Percentiles rank a stretch among this genome's conserved stretches.
Evolutionary conservation across 2,329 filamentous ascomycete species (phyloP).

Genomic region (Alternaria incomplexa): DNA sequence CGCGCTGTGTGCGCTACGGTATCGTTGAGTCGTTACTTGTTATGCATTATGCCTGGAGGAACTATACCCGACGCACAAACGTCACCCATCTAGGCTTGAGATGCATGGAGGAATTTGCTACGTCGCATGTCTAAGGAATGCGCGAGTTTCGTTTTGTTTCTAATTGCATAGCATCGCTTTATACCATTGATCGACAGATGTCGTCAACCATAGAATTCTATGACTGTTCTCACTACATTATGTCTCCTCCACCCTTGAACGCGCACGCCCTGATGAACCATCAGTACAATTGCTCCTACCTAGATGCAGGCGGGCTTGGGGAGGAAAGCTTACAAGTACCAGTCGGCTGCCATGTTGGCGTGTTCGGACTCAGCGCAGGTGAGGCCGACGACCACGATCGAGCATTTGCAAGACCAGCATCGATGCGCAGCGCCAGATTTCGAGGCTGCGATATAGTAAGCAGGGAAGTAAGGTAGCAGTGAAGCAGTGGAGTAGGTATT

Average conservation of each 20-base stretch:
- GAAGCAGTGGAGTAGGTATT: background rate
- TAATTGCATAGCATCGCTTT: slow-evolving; percentile 10
- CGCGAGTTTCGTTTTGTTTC: slow-evolving; percentile 2
- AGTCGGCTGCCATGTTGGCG: background rate
- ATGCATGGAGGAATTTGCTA: slow-evolving; percentile 5
- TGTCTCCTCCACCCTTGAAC: background rate
- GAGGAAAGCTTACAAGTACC: background rate
- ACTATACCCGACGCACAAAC: slow-evolving; percentile 37
- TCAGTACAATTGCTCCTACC: background rate
- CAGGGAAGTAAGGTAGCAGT: background rate
- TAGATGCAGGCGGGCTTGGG: background rate
- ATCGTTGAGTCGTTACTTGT: slow-evolving; percentile 20
- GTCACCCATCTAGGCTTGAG: slow-evolving; percentile 13
- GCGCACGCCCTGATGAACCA: background rate
- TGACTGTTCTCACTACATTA: background rate
- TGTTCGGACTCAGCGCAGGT: background rate
- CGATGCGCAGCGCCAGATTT: background rate
- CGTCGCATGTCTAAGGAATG: background rate
- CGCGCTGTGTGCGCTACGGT: slow-evolving; percentile 19
- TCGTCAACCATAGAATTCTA: slow-evolving; percentile 7
- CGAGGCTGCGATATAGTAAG: background rate
- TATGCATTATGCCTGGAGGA: slow-evolving; percentile 14
- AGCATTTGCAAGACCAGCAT: background rate
- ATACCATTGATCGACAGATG: slow-evolving; percentile 7
- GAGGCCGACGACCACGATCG: background rate